Evolutionary conservation across 371 early-diverging fungal species (phyloP).

Genomic region (Umbelopsis sp.): DNA sequence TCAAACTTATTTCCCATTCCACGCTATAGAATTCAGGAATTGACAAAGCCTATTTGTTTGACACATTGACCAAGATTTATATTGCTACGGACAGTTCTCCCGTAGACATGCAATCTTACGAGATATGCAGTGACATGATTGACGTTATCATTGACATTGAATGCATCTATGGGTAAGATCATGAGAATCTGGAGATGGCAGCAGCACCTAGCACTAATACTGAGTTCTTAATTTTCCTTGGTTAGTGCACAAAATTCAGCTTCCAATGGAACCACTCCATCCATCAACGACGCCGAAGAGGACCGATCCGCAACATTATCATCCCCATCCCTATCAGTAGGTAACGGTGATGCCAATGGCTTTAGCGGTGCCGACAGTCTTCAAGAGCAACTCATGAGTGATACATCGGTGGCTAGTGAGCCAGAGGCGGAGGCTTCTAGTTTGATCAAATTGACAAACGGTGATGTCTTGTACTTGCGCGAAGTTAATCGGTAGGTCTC

Average conservation of each 20-base stretch:
- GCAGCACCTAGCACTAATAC: neutral
- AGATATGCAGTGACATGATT: conserved; percentile 94
- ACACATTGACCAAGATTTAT: conserved; percentile 87
- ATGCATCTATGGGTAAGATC: conserved; percentile 73
- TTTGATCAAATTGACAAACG: conserved; percentile 80
- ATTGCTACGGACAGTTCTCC: conserved; percentile 95
- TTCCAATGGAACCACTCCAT: conserved; percentile 29
- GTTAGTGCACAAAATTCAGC: conserved; percentile 39
- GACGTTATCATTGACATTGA: conserved; percentile 90
- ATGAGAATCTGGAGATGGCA: too few species aligned
- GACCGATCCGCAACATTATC: conserved; percentile 7
- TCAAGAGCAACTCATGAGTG: conserved; percentile 14
- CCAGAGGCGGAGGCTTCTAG: conserved; percentile 50
- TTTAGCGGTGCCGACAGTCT: neutral
- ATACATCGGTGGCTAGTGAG: conserved; percentile 8
- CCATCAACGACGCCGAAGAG: conserved; percentile 22
- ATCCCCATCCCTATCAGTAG: conserved; percentile 1
- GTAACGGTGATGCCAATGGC: conserved; percentile 4
- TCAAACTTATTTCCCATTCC: neutral
- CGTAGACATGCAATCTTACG: conserved; percentile 90
- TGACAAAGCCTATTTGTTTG: conserved; percentile 96
- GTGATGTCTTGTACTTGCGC: conserved; percentile 82
- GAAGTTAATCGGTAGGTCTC: conserved; percentile 70
- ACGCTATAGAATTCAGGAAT: conserved; percentile 83
- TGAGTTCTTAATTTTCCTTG: neutral